A percentile compares a stretch with the other conserved stretches of the same genome.
These are phyloP conservation scores for Curvularia verruculosa DNA, from an alignment of 2,329 filamentous ascomycete species.

Conservation along the genomic window DNA sequence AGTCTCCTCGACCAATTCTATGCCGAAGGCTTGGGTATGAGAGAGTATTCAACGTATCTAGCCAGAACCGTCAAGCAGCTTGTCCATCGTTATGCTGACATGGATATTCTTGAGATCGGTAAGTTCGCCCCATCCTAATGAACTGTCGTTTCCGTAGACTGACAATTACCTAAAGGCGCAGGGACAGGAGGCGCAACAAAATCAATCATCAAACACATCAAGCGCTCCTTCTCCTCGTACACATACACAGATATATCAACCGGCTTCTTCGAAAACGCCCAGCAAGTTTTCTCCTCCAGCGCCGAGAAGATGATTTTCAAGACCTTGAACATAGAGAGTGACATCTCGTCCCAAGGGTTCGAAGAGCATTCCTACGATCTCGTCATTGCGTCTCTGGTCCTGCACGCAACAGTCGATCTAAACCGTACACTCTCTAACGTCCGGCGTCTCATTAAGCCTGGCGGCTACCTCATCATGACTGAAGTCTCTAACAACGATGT, in stretches of 20 bases:
- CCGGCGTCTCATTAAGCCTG: neutral
- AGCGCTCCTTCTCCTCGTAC: neutral
- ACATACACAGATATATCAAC: slow-evolving; percentile 3
- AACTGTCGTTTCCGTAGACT: no score
- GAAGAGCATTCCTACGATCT: slow-evolving; percentile 19
- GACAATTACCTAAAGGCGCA: no score
- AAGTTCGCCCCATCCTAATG: no score
- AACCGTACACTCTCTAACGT: neutral
- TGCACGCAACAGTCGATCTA: neutral
- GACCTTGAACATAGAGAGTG: slow-evolving; percentile 14
- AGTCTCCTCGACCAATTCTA: no score
- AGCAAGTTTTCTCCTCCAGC: neutral
- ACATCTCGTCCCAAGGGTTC: slow-evolving; percentile 17
- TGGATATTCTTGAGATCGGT: no score
- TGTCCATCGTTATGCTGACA: no score
- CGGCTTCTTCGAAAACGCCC: slow-evolving; percentile 1
- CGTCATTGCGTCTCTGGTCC: slow-evolving; percentile 15
- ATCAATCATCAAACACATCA: neutral
- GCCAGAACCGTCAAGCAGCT: no score
- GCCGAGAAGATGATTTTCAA: neutral
- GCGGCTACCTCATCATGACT: neutral
- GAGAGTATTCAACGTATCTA: no score
- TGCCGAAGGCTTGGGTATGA: no score
- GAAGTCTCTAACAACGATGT: no score
- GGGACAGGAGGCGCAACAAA: slow-evolving; percentile 2